Base-by-base conservation (phyloP, 2,329 filamentous ascomycete species). In the Curvularia spicifera region DNA sequence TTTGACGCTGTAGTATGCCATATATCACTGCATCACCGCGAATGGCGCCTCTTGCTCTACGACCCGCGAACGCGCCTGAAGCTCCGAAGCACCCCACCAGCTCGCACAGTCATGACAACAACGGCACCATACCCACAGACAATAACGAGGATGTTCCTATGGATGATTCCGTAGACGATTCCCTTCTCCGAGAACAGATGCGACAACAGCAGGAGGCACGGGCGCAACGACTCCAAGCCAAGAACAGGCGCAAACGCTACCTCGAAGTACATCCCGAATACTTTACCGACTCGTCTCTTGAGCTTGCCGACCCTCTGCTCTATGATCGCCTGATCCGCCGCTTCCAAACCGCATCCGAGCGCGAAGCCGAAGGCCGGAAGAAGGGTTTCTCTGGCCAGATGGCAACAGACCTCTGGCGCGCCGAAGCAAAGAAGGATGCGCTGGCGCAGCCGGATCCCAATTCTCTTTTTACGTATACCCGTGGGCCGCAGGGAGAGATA, bases 371-470 rank as follows among this genome's bases (percentile, higher is more conserved):
- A 67, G 89, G 88, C 8, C 86, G 86, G 43, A 79, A 81, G 8
- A 92, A 92, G 72, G 92, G 92, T 10, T 95, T 92, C 74, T 90
- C 89, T 0, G 89, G 90, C 24, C 84, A 90, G 12, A 83, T 96
- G 5, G 90, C 96, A 72, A 87, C 91, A 1, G 91, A 93, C 64
- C 80, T 96, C 6, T 79, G 88, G 59, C 87, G 91, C 28, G 89
- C 90, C 15, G 91, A 96, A 74, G 89, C 89, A 12, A 91, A 91
- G 70, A 83, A 94, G 62, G 85, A 83, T 50, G 87, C 85, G 9
- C 77, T 90, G 20, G 77, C 78, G n/a, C 76, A 85, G 62, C 83
- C 84, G 0, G 79, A 84, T 68, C 78, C 82, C 22, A 78, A 81
- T 56, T 78, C 78, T 45, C 80, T 80, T 60, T 79, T 83, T 62